Base-by-base conservation (phyloP, 2,329 filamentous ascomycete genomes). In the Chaetomiaceae sp. region DNA sequence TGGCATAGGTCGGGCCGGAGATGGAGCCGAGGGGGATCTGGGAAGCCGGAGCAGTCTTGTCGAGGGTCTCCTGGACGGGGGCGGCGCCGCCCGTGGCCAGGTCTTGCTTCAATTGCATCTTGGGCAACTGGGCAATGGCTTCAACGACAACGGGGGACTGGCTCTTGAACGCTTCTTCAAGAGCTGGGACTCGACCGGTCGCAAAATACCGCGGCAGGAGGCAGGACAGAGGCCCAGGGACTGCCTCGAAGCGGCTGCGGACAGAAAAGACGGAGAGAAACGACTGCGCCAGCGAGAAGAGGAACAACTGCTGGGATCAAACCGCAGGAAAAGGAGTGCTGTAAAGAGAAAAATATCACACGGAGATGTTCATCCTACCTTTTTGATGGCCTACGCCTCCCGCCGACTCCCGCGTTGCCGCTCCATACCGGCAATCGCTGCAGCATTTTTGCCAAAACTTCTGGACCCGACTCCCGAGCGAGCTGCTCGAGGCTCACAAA, bases 1-100 rank as follows among this genome's bases (percentile, higher is more conserved):
- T 97, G 57, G 92, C 81, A 73, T 99, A 99, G 52, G 89, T 94
- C 61, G 92, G 89, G 15, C 92, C 94, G 56, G 81, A 85, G 70
- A 97, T 88, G 64, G 79, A 75, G 31, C 77, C 70, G 55, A 83
- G 69, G 22, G 78, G 57, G 40, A 83, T 75, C 48, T 71, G 69
- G 68, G 81, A 77, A 58, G 80, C 81, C 48, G 83, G 82, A 17
- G 81, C 80, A 33, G 42, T 47, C 39, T 54, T 58, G 19, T 38
- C 37, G 48, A 48, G 20, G 19, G 14, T 46, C 23, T 44, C 67
- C 27, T 65, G 55, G 37, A 63, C 64, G 31, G 67, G 65, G 63
- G 69, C 66, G 19, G 59, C 51, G 50, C 65, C 65, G 57, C 68
- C 68, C 45, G 62, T 64, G 56, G 69, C 65, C 56, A 72, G 70